Conservation (phyloP, 331 rosid species). For the Quercus tomentella region DNA sequence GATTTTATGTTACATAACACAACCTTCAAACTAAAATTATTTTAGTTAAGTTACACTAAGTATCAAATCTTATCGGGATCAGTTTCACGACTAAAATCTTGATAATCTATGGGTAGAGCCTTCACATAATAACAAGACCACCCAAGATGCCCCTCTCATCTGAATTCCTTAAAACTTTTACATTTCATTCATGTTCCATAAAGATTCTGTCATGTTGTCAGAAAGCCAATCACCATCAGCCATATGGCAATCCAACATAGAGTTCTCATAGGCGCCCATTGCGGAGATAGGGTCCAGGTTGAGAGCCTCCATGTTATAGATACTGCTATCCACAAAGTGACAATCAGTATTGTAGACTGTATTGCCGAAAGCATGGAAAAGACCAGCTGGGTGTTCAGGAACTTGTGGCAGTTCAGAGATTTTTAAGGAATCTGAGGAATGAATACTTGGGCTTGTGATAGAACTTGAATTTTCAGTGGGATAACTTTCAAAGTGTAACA, state of each 20-base stretch:
- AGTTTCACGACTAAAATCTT: constrained; percentile 13
- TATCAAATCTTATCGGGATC: constrained; percentile 1
- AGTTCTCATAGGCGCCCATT: constrained; percentile 32
- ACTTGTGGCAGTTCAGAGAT: constrained; percentile 36
- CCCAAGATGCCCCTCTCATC: constrained; percentile 22
- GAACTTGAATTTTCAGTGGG: constrained; percentile 12
- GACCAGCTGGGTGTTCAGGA: constrained; percentile 23
- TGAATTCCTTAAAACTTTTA: constrained; percentile 24
- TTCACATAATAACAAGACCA: constrained; percentile 24
- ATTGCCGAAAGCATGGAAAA: constrained; percentile 26
- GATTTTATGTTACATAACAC: not conserved
- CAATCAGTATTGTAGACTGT: constrained; percentile 15
- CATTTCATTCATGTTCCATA: constrained; percentile 69
- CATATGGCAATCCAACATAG: constrained; percentile 50
- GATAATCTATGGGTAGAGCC: not conserved
- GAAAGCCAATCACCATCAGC: constrained; percentile 51
- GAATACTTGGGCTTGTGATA: constrained; percentile 18
- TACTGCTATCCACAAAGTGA: constrained; percentile 17
- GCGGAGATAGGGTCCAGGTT: constrained; percentile 33
- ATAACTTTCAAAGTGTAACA: constrained; percentile 16
- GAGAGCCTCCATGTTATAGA: constrained; percentile 40
- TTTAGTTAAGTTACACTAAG: not conserved
- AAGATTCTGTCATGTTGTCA: constrained; percentile 38
- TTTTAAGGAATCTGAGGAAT: constrained; percentile 39
- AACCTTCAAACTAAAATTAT: constrained; percentile 3